Conservation (phyloP, 2,329 filamentous ascomycete genomes). For the Paecilomyces formosus region DNA sequence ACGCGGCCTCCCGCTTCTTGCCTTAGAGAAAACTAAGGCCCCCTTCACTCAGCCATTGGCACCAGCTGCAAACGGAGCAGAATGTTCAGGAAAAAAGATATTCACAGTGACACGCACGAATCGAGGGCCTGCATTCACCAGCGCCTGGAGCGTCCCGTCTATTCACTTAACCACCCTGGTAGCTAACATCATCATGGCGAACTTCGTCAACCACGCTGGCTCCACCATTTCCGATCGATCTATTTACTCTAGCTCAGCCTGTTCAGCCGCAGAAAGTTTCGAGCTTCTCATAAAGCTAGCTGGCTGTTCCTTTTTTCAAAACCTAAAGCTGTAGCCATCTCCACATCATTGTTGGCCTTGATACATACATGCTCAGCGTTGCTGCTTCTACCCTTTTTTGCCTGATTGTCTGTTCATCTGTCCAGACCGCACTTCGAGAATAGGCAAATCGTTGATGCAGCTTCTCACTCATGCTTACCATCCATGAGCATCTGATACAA, state of each 20-base stretch:
- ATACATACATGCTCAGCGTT: neutral
- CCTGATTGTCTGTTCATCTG: neutral
- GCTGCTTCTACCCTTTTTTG: neutral
- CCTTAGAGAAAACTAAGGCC: neutral
- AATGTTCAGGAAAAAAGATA: neutral
- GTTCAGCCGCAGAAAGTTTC: neutral
- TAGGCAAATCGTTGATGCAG: neutral
- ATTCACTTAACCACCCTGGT: neutral
- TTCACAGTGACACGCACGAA: neutral
- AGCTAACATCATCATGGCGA: neutral
- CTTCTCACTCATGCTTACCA: neutral
- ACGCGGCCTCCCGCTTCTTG: neutral
- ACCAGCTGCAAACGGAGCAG: neutral
- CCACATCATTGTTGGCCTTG: neutral
- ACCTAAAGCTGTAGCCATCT: neutral
- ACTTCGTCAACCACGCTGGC: neutral
- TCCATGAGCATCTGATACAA: neutral
- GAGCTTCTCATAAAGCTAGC: neutral
- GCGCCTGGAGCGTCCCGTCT: neutral
- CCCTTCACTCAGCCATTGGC: neutral
- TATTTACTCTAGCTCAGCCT: neutral
- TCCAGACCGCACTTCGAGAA: neutral
- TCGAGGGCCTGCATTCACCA: neutral
- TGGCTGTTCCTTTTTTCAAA: neutral
- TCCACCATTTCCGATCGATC: neutral